phyloP scores from a whole-genome alignment of 2,329 filamentous ascomycete species.

The Stagonosporopsis tanaceti region DNA sequence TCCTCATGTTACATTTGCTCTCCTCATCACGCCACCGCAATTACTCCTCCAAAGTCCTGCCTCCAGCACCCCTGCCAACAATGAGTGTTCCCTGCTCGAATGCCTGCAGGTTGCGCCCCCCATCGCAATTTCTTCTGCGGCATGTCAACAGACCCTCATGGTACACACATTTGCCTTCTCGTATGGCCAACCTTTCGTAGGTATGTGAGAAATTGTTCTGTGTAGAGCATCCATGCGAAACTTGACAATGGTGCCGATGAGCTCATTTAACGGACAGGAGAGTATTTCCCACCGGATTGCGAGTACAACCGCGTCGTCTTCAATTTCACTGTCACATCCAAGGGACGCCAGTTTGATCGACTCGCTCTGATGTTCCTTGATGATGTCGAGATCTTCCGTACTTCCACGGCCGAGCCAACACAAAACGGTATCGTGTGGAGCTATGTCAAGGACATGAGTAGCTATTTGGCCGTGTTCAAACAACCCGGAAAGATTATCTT shows the following conservation, averaged over 20 bases:
- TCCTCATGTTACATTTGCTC: conserved; percentile 35
- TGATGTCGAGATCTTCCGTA: conserved; percentile 82
- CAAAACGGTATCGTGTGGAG: conserved; percentile 75
- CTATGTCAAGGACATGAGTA: conserved; percentile 80
- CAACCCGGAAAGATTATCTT: conserved; percentile 78
- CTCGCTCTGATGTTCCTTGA: conserved; percentile 78
- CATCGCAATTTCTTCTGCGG: conserved; percentile 60
- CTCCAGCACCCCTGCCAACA: conserved; percentile 33
- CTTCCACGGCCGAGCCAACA: conserved; percentile 82
- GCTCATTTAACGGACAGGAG: conserved; percentile 53
- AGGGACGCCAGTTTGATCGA: conserved; percentile 78
- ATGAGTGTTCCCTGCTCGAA: conserved; percentile 56
- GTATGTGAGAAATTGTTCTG: conserved; percentile 53
- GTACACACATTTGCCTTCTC: conserved; percentile 74
- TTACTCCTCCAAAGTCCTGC: conserved; percentile 21
- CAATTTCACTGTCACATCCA: conserved; percentile 76
- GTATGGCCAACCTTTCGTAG: conserved; percentile 77
- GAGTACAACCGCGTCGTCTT: conserved; percentile 77
- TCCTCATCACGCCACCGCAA: conserved; percentile 28
- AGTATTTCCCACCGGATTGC: conserved; percentile 72
- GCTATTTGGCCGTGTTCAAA: conserved; percentile 73
- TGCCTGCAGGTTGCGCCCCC: conserved; percentile 76
- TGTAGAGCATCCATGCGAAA: background rate
- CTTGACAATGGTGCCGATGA: background rate
- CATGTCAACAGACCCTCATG: conserved; percentile 69